phyloP scores from a whole-genome alignment of 2,329 filamentous ascomycete species.

The Exophiala aquamarina region DNA sequence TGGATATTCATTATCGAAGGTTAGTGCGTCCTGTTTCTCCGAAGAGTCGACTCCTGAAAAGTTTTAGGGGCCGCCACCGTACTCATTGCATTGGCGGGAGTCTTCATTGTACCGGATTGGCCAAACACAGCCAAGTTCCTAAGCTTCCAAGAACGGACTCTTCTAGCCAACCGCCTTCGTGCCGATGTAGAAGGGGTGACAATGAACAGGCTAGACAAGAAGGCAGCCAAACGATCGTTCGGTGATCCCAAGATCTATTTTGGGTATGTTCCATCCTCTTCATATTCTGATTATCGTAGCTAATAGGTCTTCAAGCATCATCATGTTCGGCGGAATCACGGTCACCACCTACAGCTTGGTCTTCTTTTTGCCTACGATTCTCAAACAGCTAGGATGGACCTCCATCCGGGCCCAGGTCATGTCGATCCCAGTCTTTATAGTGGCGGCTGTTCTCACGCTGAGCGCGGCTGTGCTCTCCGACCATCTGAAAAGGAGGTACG shows the following conservation, averaged over 20 bases:
- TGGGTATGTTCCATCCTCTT: too few relatives aligned
- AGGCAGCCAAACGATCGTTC: not conserved
- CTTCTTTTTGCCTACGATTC: constrained; percentile 36
- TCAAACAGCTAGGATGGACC: constrained; percentile 35
- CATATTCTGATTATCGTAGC: too few relatives aligned
- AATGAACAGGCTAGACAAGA: not conserved
- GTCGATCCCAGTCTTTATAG: constrained; percentile 36
- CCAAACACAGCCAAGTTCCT: constrained; percentile 30
- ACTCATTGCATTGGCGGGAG: not conserved
- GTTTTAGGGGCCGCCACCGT: not conserved
- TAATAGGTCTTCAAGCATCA: too few relatives aligned
- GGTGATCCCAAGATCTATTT: constrained; percentile 3
- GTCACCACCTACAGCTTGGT: constrained; percentile 33
- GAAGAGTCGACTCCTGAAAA: not conserved
- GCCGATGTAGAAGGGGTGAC: not conserved
- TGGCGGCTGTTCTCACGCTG: constrained; percentile 30
- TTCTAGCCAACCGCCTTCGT: not conserved
- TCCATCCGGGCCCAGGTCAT: constrained; percentile 35
- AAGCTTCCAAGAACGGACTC: not conserved
- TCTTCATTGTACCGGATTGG: constrained; percentile 23
- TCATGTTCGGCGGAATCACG: too few relatives aligned
- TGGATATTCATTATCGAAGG: constrained; percentile 11
- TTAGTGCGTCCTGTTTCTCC: not conserved
- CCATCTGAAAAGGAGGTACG: constrained; percentile 32
- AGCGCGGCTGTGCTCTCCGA: constrained; percentile 31